phyloP scores from a whole-genome alignment of 225 moss, liverwort and hornwort species.

The Rhytidiadelphus loreus region DNA sequence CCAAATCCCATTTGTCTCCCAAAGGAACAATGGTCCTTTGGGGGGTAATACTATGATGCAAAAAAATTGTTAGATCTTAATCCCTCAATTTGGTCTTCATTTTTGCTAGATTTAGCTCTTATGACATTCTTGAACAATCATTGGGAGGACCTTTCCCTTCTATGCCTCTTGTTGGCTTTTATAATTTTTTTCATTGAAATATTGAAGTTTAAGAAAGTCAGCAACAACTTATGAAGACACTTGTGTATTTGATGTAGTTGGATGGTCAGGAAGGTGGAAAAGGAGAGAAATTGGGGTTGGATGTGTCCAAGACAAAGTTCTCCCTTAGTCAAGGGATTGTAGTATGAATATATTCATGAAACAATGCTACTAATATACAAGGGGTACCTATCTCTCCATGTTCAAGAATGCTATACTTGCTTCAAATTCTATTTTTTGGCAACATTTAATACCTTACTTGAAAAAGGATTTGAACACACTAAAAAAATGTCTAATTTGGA shows the following conservation, averaged over 20 bases:
- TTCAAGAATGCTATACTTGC: not conserved
- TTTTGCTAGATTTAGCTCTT: not conserved
- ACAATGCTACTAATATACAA: not conserved
- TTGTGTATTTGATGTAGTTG: too few species aligned
- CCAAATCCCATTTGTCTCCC: too few species aligned
- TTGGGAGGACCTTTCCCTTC: not conserved
- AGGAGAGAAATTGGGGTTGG: accelerated
- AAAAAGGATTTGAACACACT: too few species aligned
- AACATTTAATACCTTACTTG: not conserved
- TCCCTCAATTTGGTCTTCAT: accelerated
- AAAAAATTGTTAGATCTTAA: not conserved
- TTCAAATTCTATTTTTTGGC: not conserved
- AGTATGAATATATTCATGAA: not conserved
- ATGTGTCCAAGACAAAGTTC: not conserved
- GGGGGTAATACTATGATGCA: too few species aligned
- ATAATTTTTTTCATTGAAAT: not conserved
- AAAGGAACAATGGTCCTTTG: too few species aligned
- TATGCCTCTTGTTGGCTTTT: accelerated
- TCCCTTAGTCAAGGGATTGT: not conserved
- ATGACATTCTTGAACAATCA: not conserved
- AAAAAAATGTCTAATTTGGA: not conserved
- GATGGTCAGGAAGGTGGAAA: accelerated
- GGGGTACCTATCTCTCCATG: accelerated
- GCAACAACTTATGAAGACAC: not conserved
- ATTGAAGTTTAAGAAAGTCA: not conserved